Evolutionary conservation across 2,329 filamentous ascomycete species (phyloP).

Genomic region (Zasmidium angulare): DNA sequence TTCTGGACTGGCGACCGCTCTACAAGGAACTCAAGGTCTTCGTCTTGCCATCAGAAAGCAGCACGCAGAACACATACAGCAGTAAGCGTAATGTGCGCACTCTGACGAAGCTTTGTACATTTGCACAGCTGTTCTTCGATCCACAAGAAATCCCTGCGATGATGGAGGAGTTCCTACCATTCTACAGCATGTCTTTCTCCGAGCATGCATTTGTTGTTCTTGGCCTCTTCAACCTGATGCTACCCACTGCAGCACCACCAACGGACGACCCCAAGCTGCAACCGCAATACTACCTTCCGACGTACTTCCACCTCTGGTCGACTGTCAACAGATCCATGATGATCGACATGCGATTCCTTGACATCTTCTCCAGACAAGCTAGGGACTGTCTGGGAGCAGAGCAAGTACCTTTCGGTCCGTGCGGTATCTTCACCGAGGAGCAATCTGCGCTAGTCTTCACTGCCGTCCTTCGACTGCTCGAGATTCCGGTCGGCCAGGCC

Average conservation of each 20-base stretch:
- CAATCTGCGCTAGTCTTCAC: constrained; percentile 94
- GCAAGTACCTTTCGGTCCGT: constrained; percentile 76
- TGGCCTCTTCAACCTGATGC: constrained; percentile 78
- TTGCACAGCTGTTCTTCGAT: constrained; percentile 90
- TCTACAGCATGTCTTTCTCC: constrained; percentile 89
- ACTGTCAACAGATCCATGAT: constrained; percentile 85
- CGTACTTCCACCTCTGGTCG: constrained; percentile 95
- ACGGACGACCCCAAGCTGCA: constrained; percentile 71
- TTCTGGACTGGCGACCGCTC: constrained; percentile 87
- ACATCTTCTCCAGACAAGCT: constrained; percentile 83
- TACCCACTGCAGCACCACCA: constrained; percentile 80
- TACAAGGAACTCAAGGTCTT: constrained; percentile 91
- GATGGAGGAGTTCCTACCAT: constrained; percentile 51
- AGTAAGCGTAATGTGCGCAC: constrained; percentile 68
- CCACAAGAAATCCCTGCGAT: constrained; percentile 79
- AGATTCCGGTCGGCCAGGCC: constrained; percentile 95
- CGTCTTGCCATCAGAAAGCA: constrained; percentile 80
- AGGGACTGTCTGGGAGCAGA: constrained; percentile 75
- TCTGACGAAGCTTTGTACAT: constrained; percentile 84
- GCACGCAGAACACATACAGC: constrained; percentile 56
- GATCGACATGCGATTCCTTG: constrained; percentile 83
- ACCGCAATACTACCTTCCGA: constrained; percentile 85
- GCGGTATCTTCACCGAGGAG: constrained; percentile 88
- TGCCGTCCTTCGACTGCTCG: constrained; percentile 79
- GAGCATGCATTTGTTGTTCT: constrained; percentile 92